These are phyloP conservation scores for Linnemannia exigua DNA, from an alignment of 192 early-diverging fungal species.

Conservation along the genomic window DNA sequence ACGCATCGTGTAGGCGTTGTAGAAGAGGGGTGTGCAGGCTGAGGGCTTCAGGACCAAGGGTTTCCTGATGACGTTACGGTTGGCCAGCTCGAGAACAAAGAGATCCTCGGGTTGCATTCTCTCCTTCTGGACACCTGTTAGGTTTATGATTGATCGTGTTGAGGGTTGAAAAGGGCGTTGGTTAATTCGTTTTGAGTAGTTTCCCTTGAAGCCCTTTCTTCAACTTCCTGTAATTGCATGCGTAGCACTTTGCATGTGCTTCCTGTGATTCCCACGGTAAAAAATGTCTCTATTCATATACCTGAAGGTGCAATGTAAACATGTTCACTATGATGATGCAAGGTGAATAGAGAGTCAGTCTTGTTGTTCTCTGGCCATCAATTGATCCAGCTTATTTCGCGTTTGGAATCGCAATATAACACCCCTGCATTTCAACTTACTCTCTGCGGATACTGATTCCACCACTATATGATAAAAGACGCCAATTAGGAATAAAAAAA, in stretches of 20 bases:
- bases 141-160: background rate
- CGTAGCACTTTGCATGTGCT: background rate
- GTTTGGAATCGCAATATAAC: too few species aligned
- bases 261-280: background rate
- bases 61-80: slow-evolving; percentile 73
- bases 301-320: slow-evolving; percentile 91
- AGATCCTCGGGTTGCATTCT: slow-evolving; percentile 87
- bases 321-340: slow-evolving; percentile 60
- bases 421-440: slow-evolving; percentile 52
- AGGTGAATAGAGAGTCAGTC: background rate
- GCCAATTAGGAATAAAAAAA: background rate
- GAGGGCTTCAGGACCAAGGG: slow-evolving; percentile 86
- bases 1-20: slow-evolving; percentile 90
- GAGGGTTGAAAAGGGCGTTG: background rate
- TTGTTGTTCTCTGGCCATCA: background rate
- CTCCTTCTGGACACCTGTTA: slow-evolving; percentile 93
- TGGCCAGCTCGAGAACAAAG: slow-evolving; percentile 81
- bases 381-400: background rate
- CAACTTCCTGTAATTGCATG: too few species aligned
- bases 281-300: background rate
- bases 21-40: slow-evolving; percentile 96
- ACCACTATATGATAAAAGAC: slow-evolving; percentile 61
- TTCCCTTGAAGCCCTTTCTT: background rate
- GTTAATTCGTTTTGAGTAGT: background rate
- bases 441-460: slow-evolving; percentile 85